phyloP scores from a whole-genome alignment of 768 basidiomycete genomes.

The Clavulina sp. region DNA sequence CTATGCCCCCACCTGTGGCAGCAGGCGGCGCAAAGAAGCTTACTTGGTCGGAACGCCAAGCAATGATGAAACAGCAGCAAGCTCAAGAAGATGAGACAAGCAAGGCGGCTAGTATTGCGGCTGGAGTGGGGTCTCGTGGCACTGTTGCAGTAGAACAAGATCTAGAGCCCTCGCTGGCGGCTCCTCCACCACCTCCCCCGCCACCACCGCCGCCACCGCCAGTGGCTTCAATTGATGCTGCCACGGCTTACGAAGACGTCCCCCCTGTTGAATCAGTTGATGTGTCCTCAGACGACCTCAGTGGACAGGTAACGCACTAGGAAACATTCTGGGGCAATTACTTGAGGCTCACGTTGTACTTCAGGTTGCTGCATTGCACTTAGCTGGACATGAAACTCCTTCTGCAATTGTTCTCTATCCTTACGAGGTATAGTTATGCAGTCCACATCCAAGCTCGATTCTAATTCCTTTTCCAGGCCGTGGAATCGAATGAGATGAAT shows the following conservation, averaged over 20 bases:
- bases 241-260: constrained; percentile 13
- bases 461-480: constrained; percentile 24
- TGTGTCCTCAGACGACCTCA: too few relatives aligned
- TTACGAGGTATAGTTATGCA: constrained; percentile 37
- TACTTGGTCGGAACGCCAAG: constrained; percentile 90
- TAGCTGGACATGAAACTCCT: constrained; percentile 12
- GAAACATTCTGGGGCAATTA: too few relatives aligned
- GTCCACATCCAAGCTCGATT: not conserved
- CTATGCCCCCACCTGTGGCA: constrained; percentile 12
- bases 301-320: too few relatives aligned
- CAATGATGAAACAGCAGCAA: constrained; percentile 68
- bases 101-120: constrained; percentile 31
- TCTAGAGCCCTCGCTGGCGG: constrained; percentile 11
- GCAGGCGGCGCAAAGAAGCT: constrained; percentile 49
- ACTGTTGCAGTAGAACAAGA: constrained; percentile 4
- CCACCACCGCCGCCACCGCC: constrained; percentile 18
- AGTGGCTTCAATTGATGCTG: constrained; percentile 1
- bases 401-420: constrained; percentile 64
- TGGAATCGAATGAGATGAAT: constrained; percentile 74
- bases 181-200: constrained; percentile 24
- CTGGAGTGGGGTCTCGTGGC: constrained; percentile 27
- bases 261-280: constrained; percentile 17
- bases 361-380: not conserved
- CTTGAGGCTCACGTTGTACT: constrained; percentile 15
- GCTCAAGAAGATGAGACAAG: constrained; percentile 62